phyloP scores from a whole-genome alignment of 2,329 filamentous ascomycete genomes.

The Ramularia endophylla region DNA sequence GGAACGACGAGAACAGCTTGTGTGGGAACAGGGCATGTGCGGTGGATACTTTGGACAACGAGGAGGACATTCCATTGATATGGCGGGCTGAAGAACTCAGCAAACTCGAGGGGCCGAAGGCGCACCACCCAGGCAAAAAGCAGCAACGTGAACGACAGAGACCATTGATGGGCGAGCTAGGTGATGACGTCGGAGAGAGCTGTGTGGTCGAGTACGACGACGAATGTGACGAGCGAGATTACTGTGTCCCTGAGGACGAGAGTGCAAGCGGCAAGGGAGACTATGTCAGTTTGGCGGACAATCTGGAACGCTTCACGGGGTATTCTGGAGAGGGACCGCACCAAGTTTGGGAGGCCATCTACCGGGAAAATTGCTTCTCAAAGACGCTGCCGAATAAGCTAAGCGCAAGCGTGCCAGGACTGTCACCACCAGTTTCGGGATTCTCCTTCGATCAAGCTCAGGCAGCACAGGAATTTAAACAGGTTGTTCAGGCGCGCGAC shows the following conservation, averaged over 20 bases:
- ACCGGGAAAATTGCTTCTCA: conserved; percentile 93
- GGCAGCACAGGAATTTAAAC: conserved; percentile 56
- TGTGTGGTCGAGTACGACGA: conserved; percentile 98
- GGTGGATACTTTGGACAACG: conserved; percentile 89
- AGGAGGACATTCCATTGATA: conserved; percentile 84
- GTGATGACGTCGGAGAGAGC: conserved; percentile 84
- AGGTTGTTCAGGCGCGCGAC: conserved; percentile 55
- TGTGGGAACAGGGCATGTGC: conserved; percentile 97
- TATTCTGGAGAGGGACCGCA: conserved; percentile 78
- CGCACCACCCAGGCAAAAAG: conserved; percentile 75
- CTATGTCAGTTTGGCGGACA: conserved; percentile 90
- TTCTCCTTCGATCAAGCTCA: conserved; percentile 43
- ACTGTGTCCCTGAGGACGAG: conserved; percentile 94
- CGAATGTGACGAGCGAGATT: conserved; percentile 93
- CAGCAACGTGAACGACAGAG: conserved; percentile 64
- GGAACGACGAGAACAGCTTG: conserved; percentile 87
- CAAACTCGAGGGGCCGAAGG: conserved; percentile 84
- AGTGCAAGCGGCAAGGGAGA: conserved; percentile 80
- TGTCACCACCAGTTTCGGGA: conserved; percentile 24
- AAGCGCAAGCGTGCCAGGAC: conserved; percentile 17
- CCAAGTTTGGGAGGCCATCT: conserved; percentile 95
- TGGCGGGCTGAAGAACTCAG: conserved; percentile 91
- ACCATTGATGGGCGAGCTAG: conserved; percentile 75
- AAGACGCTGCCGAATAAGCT: conserved; percentile 27
- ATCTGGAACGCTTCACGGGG: conserved; percentile 92